These are phyloP conservation scores for Colletotrichum sp. DNA, from an alignment of 2,329 filamentous ascomycete species.

Conservation along the genomic window DNA sequence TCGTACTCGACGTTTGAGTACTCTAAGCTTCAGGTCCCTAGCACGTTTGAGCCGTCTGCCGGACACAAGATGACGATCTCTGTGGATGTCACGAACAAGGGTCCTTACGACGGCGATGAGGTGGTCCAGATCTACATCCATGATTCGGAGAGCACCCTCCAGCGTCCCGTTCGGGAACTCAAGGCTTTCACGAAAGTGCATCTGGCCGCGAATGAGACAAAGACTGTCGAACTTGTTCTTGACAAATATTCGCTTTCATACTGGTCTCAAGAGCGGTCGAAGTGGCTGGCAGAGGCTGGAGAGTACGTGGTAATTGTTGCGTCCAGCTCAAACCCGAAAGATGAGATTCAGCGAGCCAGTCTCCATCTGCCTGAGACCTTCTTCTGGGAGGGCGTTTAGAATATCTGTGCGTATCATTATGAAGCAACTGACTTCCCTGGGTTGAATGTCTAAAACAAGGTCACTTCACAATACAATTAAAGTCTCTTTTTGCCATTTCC, in stretches of 20 bases:
- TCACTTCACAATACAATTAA: not conserved
- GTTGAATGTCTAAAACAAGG: too few species aligned
- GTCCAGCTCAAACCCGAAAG: constrained; percentile 11
- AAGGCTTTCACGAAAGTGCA: constrained; percentile 71
- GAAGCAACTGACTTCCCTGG: too few species aligned
- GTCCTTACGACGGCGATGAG: constrained; percentile 12
- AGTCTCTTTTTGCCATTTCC: too few species aligned
- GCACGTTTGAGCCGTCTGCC: constrained; percentile 23
- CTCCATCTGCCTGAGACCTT: constrained; percentile 8
- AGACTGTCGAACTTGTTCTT: constrained; percentile 55
- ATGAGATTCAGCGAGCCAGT: constrained; percentile 3
- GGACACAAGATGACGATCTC: constrained; percentile 48
- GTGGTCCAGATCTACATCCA: constrained; percentile 65
- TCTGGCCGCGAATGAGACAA: constrained; percentile 62
- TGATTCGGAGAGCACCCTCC: constrained; percentile 44
- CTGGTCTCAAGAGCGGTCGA: constrained; percentile 70
- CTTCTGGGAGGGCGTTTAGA: constrained; percentile 19
- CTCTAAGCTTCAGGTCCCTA: constrained; percentile 52
- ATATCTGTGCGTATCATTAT: too few species aligned
- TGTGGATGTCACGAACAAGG: constrained; percentile 11
- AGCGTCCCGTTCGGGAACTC: constrained; percentile 65
- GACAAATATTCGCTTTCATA: constrained; percentile 50
- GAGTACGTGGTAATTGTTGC: constrained; percentile 65
- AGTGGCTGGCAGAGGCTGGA: constrained; percentile 72
- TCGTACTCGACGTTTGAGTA: constrained; percentile 75